Percentiles rank a stretch among this genome's conserved stretches.
phyloP scores from a whole-genome alignment of 306 rosid genomes.

The Lathyrus oleraceus region DNA sequence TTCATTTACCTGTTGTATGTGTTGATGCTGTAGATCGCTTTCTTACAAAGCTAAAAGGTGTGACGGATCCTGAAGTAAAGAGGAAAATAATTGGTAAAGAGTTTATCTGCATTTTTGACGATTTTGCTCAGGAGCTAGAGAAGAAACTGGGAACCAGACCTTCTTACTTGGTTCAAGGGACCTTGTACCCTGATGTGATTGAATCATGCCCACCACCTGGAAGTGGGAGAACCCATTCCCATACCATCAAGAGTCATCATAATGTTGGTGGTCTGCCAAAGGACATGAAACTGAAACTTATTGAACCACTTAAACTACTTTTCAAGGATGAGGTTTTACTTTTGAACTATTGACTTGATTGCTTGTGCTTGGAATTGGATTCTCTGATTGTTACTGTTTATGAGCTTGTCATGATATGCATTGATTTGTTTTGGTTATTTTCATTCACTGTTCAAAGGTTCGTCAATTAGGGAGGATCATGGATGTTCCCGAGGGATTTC shows the following conservation, averaged over 20 bases:
- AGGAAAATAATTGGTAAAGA: constrained; percentile 93
- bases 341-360: constrained; percentile 32
- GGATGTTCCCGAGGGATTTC: constrained; percentile 73
- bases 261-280: constrained; percentile 98
- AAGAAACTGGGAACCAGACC: constrained; percentile 64
- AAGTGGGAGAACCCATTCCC: constrained; percentile 85
- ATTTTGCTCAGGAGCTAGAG: constrained; percentile 73
- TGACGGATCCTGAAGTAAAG: constrained; percentile 85
- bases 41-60: constrained; percentile 78
- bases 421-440: background rate
- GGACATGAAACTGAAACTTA: constrained; percentile 94
- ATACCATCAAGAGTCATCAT: constrained; percentile 97
- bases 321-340: constrained; percentile 90
- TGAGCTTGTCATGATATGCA: background rate
- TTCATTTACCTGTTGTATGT: constrained; percentile 85
- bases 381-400: background rate
- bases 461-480: constrained; percentile 80
- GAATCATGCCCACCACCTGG: constrained; percentile 99
- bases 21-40: constrained; percentile 72
- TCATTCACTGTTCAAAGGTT: constrained; percentile 51
- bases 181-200: constrained; percentile 91
- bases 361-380: constrained; percentile 4
- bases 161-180: constrained; percentile 81
- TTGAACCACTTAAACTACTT: constrained; percentile 88
- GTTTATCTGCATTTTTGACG: constrained; percentile 81